Base-by-base conservation (phyloP, 148 eudicot species). In the Vaccinium vitisidaea region DNA sequence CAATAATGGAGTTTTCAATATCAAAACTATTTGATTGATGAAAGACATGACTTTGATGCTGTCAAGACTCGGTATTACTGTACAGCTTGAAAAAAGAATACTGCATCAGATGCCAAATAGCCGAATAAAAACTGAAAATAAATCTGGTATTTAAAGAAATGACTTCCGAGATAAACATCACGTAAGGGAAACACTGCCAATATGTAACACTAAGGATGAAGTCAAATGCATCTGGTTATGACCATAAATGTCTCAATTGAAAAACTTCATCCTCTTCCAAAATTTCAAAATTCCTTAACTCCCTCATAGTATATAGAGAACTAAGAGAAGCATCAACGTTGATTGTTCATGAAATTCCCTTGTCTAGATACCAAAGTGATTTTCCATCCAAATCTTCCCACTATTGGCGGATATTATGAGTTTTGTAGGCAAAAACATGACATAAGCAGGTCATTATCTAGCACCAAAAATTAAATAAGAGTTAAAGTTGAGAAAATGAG, bases 301-400 rank as follows among this genome's bases (percentile, higher is more conserved):
- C 32, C 56, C 8, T 7, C 23, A 21, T 30, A 54, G 19, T 11
- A 52, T 30, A 77, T 16, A 77, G 56, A 46, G 79, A 46, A 43
- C 54, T 54, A 75, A 77, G 56, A 46, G 79, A 46, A 43, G 79
- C 79, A 75, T 75, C 79, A 21, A 8, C 10, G 25, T 75, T 43
- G 79, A 11, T 46, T 75, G 79, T 75, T 75, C 11, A 19, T 55
- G 15, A 49, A 48, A 43, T 43, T 46, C 27, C 6, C 11, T 11
- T 75, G 25, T 21, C 52, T 25, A 46, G 6, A 46, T 43, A 8
- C 1, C 19, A 75, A 43, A 75, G 9, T 43, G 19, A 3, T 46
- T 12, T 48, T 46, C 79, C 54, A 21, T 10, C 55, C 79, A 75
- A 46, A 43, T 43, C 0, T 43, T 75, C 48, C 21, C 52, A 48